A percentile compares a stretch with the other conserved stretches of the same genome.
Conservation (phyloP, 31 red algal species). For the Odonthalia washingtoniensis region DNA sequence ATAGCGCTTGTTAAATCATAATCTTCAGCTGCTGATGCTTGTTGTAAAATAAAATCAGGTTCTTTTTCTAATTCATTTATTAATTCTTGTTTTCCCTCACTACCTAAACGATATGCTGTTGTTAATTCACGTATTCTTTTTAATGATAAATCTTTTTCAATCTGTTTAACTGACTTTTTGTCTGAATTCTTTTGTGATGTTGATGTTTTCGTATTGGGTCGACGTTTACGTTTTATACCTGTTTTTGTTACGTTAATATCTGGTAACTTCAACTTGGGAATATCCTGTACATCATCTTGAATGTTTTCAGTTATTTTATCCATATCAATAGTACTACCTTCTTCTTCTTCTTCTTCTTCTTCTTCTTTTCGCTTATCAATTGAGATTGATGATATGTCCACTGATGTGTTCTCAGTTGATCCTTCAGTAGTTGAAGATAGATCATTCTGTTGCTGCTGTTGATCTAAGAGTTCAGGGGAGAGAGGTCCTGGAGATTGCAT, state of each 20-base stretch:
- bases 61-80: slow-evolving; percentile 75
- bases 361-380: too few species aligned
- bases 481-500: too few species aligned
- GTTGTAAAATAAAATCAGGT: slow-evolving; percentile 72
- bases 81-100: slow-evolving; percentile 37
- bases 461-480: too few species aligned
- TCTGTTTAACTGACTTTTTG: background rate
- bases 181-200: background rate
- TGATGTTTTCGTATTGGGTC: background rate
- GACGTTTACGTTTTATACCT: background rate
- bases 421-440: too few species aligned
- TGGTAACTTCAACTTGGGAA: background rate
- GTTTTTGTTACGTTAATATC: background rate
- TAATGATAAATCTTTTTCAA: slow-evolving; percentile 53
- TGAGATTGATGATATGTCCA: too few species aligned
- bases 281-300: too few species aligned
- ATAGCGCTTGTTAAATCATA: slow-evolving; percentile 84
- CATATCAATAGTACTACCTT: too few species aligned
- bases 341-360: too few species aligned
- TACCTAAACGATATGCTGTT: slow-evolving; percentile 41
- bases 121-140: slow-evolving; percentile 53
- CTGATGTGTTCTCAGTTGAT: too few species aligned
- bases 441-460: too few species aligned
- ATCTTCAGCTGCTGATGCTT: slow-evolving; percentile 39
- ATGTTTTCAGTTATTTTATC: too few species aligned